phyloP scores from a whole-genome alignment of 176 grass and related monocot species.

The Lolium multiflorum region DNA sequence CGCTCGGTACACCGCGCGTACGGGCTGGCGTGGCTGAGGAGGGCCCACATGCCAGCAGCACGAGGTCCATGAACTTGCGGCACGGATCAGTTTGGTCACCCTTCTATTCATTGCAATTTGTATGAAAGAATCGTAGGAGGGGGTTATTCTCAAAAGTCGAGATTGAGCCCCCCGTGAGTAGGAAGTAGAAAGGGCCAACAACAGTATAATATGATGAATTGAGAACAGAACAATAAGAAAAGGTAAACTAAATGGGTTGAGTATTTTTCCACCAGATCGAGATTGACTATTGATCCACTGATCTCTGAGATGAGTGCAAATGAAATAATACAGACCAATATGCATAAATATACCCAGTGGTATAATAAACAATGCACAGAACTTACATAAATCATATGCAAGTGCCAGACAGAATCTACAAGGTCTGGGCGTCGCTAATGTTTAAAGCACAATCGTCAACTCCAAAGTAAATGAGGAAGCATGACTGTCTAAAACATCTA shows the following conservation, averaged over 20 bases:
- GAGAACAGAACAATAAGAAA: background rate
- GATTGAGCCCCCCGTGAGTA: too few species aligned
- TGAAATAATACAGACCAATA: background rate
- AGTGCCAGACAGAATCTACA: background rate
- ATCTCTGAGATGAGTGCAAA: constrained; percentile 18
- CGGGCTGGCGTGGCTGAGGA: too few species aligned
- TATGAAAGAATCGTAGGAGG: too few species aligned
- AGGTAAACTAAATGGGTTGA: too few species aligned
- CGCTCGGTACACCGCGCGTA: too few species aligned
- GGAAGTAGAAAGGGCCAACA: background rate
- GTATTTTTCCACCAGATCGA: background rate
- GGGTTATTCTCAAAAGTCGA: too few species aligned
- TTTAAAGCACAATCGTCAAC: background rate
- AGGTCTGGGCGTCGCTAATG: background rate
- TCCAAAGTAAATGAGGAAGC: background rate
- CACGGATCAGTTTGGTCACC: too few species aligned
- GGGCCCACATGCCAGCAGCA: too few species aligned
- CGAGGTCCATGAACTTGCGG: too few species aligned
- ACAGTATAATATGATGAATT: constrained; percentile 5
- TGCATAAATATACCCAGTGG: background rate
- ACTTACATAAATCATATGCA: constrained; percentile 12
- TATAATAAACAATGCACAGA: background rate
- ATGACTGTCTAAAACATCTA: constrained; percentile 2
- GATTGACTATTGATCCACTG: constrained; percentile 1
- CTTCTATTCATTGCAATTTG: too few species aligned